Evolutionary conservation across 2,329 filamentous ascomycete species (phyloP), one percentile per base, ranked within the genome.

Genomic region (Calonectria hongkongensis): DNA sequence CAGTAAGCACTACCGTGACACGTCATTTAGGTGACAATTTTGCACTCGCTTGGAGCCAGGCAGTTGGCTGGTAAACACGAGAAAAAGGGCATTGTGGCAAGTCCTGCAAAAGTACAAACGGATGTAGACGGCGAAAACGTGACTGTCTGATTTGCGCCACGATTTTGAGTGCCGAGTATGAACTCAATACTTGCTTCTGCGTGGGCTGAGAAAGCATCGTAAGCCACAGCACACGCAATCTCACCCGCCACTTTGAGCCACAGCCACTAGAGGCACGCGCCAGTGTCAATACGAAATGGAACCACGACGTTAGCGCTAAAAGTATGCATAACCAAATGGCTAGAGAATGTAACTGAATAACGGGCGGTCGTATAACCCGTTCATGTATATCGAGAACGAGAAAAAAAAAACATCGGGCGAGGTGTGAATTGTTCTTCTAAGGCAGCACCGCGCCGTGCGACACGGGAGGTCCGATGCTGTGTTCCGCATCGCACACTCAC

Each of bases 311-410:
- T 16, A 60, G 16, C n/a, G 21, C 21, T 41, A 60, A 60, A 60
- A 60, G 36, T 60, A 60, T 60, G 54, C 54, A 60, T 60, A 60
- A 60, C 33, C 41, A 27, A 27, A 4, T 41, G 21, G 9, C 45
- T n/a, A 25, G 9, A 48, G 12, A 25, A 21, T 36, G 33, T 36
- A 36, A 36, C 33, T 36, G 33, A 36, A 36, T 12, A 13, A 9
- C 5, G 10, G 33, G 33, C 12, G 33, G 33, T 36, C 12, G 33
- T 36, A 36, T 36, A 36, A 12, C 33, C 33, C 33, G 10, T 3
- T 13, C 33, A 36, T 36, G 7, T 36, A 36, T 36, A 36, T 9
- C 33, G 12, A 36, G 33, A 2, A 36, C 2, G 21, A 18, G 21
- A 18, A 25, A 25, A 15, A 12, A 21, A 58, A 58, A 25, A 2